phyloP scores from a whole-genome alignment of 176 grass and related monocot species.

The Hordeum marinum region DNA sequence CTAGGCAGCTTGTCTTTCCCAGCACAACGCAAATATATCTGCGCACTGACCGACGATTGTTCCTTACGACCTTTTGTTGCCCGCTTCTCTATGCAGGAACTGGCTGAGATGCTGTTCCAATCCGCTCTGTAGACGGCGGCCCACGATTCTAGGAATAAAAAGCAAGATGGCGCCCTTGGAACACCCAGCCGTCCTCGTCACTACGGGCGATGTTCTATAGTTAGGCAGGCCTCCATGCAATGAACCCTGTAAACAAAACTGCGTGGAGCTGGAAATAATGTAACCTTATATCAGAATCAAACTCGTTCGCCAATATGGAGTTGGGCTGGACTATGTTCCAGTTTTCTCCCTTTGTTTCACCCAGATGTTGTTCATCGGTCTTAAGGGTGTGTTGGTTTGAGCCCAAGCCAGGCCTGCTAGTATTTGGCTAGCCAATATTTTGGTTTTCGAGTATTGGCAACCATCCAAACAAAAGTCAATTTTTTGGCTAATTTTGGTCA shows the following conservation, averaged over 20 bases:
- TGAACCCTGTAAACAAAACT: conserved; percentile 29
- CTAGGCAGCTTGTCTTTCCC: background rate
- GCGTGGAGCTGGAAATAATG: conserved; percentile 31
- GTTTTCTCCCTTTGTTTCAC: background rate
- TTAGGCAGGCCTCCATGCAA: conserved; percentile 14
- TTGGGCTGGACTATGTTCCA: background rate
- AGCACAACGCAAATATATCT: background rate
- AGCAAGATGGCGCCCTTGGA: background rate
- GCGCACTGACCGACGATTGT: background rate
- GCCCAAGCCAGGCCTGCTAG: no score
- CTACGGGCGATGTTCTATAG: background rate
- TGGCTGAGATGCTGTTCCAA: conserved; percentile 87
- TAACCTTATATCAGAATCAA: background rate
- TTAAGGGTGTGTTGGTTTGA: no score
- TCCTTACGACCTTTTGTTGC: background rate
- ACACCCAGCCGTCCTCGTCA: background rate
- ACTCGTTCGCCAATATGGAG: background rate
- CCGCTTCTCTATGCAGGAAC: conserved; percentile 48
- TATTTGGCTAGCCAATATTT: no score
- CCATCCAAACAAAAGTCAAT: no score
- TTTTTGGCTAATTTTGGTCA: no score
- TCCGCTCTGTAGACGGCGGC: conserved; percentile 58
- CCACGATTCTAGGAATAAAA: conserved; percentile 25
- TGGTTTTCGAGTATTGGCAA: no score
- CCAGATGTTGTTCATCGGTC: background rate